These are phyloP conservation scores for Neonectria punicea DNA, from an alignment of 2,329 filamentous ascomycete species.

Conservation along the genomic window DNA sequence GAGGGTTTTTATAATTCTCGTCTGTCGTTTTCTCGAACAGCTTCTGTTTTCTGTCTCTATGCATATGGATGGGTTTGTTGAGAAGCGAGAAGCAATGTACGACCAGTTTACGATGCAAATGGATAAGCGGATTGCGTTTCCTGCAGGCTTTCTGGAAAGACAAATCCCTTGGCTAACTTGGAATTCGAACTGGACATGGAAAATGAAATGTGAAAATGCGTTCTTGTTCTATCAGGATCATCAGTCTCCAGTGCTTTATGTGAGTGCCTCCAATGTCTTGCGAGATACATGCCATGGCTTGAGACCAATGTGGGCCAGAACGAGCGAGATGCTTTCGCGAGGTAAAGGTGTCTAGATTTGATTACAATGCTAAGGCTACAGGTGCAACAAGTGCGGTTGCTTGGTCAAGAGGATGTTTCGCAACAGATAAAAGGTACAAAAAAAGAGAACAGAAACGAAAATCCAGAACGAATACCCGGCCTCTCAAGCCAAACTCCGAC, in stretches of 20 bases:
- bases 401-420: slow-evolving; percentile 28
- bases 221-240: too few species aligned
- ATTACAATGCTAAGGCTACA: slow-evolving; percentile 38
- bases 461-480: slow-evolving; percentile 13
- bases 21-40: neutral
- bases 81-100: neutral
- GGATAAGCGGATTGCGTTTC: neutral
- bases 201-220: neutral
- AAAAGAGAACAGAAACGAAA: slow-evolving; percentile 15
- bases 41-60: neutral
- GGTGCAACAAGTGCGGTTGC: slow-evolving; percentile 18
- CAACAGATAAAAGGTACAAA: slow-evolving; percentile 27
- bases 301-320: neutral
- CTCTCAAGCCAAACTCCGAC: slow-evolving; percentile 33
- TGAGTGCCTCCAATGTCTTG: too few species aligned
- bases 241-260: too few species aligned
- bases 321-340: neutral
- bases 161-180: neutral
- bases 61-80: neutral
- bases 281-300: neutral
- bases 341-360: slow-evolving; percentile 7
- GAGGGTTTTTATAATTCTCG: neutral
- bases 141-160: neutral
- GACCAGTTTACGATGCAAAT: neutral
- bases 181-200: neutral